phyloP scores from a whole-genome alignment of 2,329 filamentous ascomycete species.

The Aspergillus udagawae region DNA sequence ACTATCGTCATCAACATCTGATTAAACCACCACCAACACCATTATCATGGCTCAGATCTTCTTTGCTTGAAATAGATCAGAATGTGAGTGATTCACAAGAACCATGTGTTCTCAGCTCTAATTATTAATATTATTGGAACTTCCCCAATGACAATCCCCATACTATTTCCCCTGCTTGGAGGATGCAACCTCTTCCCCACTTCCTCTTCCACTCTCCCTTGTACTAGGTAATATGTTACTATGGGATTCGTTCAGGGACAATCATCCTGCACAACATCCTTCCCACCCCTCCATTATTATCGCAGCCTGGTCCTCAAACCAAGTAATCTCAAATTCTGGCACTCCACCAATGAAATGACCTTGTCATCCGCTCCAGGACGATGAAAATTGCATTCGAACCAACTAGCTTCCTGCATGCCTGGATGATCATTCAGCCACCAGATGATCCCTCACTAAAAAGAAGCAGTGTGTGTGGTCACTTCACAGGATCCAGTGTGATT shows the following conservation, averaged over 20 bases:
- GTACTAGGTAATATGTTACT: not conserved
- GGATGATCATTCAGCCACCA: slow-evolving; percentile 24
- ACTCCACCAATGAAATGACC: slow-evolving; percentile 12
- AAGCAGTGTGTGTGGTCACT: not conserved
- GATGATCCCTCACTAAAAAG: slow-evolving; percentile 8
- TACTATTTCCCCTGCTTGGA: not conserved
- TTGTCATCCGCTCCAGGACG: slow-evolving; percentile 16
- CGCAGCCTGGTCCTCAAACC: slow-evolving; percentile 12
- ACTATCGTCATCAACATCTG: not conserved
- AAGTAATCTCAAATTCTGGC: slow-evolving; percentile 11
- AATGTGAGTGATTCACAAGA: not conserved
- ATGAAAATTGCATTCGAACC: slow-evolving; percentile 22
- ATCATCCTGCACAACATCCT: slow-evolving; percentile 1
- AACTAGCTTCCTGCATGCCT: slow-evolving; percentile 30
- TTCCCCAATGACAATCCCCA: not conserved
- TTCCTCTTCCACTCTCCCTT: not conserved
- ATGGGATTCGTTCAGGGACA: not conserved
- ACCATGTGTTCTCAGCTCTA: not conserved
- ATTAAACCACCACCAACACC: not conserved
- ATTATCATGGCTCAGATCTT: not conserved
- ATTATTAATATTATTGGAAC: not conserved
- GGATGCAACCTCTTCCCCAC: not conserved
- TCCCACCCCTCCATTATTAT: slow-evolving; percentile 2
- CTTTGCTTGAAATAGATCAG: not conserved
- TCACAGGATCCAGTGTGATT: slow-evolving; percentile 1